Base-by-base conservation (phyloP, 2,329 filamentous ascomycete genomes). In the Onygenales sp. region DNA sequence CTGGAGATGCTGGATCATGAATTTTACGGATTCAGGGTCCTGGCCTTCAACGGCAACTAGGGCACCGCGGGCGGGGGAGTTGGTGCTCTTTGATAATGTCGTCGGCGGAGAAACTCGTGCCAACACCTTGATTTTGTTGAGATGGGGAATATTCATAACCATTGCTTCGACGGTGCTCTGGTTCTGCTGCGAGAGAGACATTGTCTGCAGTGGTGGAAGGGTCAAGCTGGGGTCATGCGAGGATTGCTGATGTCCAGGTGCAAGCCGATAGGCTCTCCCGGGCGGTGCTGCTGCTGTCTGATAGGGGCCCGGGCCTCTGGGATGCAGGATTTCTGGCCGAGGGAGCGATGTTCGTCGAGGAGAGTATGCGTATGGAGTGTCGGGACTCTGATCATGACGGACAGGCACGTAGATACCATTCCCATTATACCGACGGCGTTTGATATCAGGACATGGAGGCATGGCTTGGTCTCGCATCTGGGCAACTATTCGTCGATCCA, bases 21-120 rank as follows among this genome's bases (percentile, higher is more conserved):
- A 78, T 2, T 77, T 72, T 3, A 88, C 83, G 3, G 87, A 80
- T 8, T 79, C 75, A 1, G 73, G 67, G 54, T 85, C 80, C 14
- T 85, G 77, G 0, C 91, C 91, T 68, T 97, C 92, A 32, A 97
- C 74, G 0, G 88, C 86, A 57, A 97, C 84, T 39, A 96, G 80
- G 0, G 87, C 81, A 0, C 92, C 91, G n/a, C 90, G 81, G 6
- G 75, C 73, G 59, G 62, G 74, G 5, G 59, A 55, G 14, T 48
- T 54, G 8, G 58, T 27, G 9, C 37, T 43, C 42, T 68, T 66
- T 4, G 66, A 62, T 1, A 62, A 61, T 5, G 72, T 70, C 11
- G 88, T 74, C 0, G 87, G 83, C 27, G 85, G 87, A 45, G 86
- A 86, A 58, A 96, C 88, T 56, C 83, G 84, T 13, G 82, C 77